Evolutionary conservation across 2,329 filamentous ascomycete genomes (phyloP).

Genomic region (Cercospora beticola): DNA sequence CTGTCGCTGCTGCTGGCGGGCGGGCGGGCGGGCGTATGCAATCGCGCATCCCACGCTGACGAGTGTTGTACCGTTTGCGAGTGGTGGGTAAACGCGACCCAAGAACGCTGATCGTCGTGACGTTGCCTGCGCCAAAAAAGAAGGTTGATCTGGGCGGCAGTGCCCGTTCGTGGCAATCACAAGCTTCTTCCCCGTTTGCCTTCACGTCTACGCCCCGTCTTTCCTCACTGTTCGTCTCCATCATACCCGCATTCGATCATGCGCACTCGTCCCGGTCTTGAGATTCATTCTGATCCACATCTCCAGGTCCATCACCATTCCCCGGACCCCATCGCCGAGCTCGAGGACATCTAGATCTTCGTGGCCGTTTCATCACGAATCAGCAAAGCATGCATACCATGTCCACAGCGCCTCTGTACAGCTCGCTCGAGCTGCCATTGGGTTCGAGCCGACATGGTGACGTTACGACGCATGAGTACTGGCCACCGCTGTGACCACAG

Average conservation of each 20-base stretch:
- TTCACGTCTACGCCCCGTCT: neutral
- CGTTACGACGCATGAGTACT: neutral
- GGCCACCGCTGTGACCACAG: neutral
- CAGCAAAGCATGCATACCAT: conserved; percentile 8
- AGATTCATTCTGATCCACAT: neutral
- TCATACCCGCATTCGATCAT: neutral
- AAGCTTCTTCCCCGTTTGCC: neutral
- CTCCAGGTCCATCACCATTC: neutral
- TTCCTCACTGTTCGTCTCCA: neutral
- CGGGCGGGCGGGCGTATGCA: neutral
- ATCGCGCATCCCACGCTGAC: neutral
- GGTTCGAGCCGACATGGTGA: neutral
- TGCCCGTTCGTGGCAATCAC: neutral
- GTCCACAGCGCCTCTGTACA: neutral
- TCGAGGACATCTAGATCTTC: neutral
- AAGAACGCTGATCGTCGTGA: neutral
- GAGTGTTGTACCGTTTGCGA: neutral
- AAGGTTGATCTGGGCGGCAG: neutral
- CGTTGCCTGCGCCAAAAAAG: neutral
- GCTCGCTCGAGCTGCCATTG: conserved; percentile 1
- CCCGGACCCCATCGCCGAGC: neutral
- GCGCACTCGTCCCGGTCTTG: neutral
- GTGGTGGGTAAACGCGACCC: neutral
- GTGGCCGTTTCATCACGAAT: conserved; percentile 6
- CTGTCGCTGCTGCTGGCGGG: neutral